A percentile compares a stretch with the other conserved stretches of the same genome.
Evolutionary conservation across 1,284 basidiomycete genomes (phyloP).

Genomic region (Filobasidium uniguttulatum): DNA sequence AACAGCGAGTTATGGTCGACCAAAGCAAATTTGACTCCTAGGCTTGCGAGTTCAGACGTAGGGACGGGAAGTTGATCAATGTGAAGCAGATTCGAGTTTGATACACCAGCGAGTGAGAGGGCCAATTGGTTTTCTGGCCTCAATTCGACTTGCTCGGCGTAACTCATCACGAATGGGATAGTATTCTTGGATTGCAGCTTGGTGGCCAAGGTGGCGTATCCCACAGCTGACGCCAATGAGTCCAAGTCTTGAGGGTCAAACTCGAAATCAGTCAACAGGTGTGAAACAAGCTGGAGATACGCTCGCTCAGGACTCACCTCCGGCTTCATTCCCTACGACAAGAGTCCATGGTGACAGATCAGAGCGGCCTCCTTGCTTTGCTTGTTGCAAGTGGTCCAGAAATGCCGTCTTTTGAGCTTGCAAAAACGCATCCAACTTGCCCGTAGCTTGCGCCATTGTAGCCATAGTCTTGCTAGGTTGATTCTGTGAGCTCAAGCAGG

Average conservation of each 20-base stretch:
- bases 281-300: background rate
- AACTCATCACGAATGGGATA: conserved; percentile 64
- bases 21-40: conserved; percentile 54
- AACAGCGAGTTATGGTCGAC: conserved; percentile 78
- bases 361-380: conserved; percentile 40
- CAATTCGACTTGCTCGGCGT: conserved; percentile 54
- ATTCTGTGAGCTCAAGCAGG: background rate
- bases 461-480: background rate
- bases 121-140: conserved; percentile 78
- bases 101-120: conserved; percentile 42
- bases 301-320: conserved; percentile 52
- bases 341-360: no score
- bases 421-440: conserved; percentile 35
- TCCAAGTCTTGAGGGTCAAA: conserved; percentile 58
- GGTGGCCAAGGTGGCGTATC: conserved; percentile 57
- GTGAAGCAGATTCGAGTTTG: conserved; percentile 23
- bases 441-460: background rate
- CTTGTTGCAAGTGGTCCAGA: conserved; percentile 38
- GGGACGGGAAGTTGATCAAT: conserved; percentile 32
- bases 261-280: conserved; percentile 1
- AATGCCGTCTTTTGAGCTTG: conserved; percentile 40
- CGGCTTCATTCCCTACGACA: conserved; percentile 82
- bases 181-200: conserved; percentile 41
- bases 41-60: conserved; percentile 37
- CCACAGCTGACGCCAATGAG: conserved; percentile 66